Evolutionary conservation across 176 grass and related monocot genomes (phyloP).

Genomic region (Puccinellia tenuiflora): DNA sequence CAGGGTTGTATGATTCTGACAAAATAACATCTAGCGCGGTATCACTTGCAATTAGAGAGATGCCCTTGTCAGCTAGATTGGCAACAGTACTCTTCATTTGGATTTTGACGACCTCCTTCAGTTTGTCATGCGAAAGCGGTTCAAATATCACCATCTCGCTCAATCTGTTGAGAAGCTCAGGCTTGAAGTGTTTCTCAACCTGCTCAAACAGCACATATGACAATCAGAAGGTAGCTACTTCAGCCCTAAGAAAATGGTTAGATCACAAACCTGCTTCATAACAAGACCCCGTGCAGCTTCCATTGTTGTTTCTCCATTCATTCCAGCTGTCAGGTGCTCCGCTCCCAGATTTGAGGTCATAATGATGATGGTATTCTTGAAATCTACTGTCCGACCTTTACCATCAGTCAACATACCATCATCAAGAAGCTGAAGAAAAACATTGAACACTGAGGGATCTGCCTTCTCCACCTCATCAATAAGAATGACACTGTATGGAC

Average conservation of each 20-base stretch:
- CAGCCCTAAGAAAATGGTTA: not conserved
- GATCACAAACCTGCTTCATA: slow-evolving; percentile 5
- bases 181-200: slow-evolving; percentile 33
- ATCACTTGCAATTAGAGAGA: slow-evolving; percentile 36
- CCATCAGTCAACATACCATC: slow-evolving; percentile 34
- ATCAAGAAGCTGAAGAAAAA: slow-evolving; percentile 34
- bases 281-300: slow-evolving; percentile 7
- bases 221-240: not conserved
- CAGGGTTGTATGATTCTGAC: not conserved
- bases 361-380: slow-evolving; percentile 39
- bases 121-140: slow-evolving; percentile 15
- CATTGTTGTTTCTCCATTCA: not conserved
- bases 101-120: slow-evolving; percentile 18
- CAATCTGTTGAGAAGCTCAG: slow-evolving; percentile 34
- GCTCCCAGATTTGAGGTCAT: slow-evolving; percentile 42
- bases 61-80: slow-evolving; percentile 32
- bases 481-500: slow-evolving; percentile 28
- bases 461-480: slow-evolving; percentile 44
- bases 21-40: slow-evolving; percentile 40
- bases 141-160: slow-evolving; percentile 35
- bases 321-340: slow-evolving; percentile 1
- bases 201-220: not conserved
- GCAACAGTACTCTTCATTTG: slow-evolving; percentile 52
- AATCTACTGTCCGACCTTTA: slow-evolving; percentile 31
- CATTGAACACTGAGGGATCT: slow-evolving; percentile 18